phyloP scores from a whole-genome alignment of 106 monocot species.

The Alisma plantagoaquatica region DNA sequence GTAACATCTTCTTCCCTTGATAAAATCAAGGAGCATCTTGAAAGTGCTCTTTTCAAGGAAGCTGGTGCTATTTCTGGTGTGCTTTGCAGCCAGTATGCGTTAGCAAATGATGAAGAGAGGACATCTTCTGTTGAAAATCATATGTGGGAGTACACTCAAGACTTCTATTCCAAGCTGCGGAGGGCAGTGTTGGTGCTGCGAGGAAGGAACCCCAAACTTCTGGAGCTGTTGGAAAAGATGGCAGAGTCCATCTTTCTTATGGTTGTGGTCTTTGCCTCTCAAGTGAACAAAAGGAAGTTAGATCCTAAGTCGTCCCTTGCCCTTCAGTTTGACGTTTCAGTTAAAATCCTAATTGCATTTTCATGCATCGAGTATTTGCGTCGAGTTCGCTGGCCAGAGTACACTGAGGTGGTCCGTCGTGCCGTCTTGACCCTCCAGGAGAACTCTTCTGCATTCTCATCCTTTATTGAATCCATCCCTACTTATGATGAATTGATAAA shows the following conservation, averaged over 20 bases:
- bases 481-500: constrained; percentile 57
- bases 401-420: constrained; percentile 68
- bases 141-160: constrained; percentile 54
- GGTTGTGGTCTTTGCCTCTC: constrained; percentile 84
- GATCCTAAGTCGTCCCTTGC: constrained; percentile 25
- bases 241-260: constrained; percentile 88
- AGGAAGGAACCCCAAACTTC: constrained; percentile 25
- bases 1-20: neutral
- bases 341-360: constrained; percentile 64
- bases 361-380: constrained; percentile 88
- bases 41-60: constrained; percentile 69
- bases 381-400: constrained; percentile 61
- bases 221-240: constrained; percentile 55
- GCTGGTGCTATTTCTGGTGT: constrained; percentile 73
- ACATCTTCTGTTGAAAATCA: constrained; percentile 29
- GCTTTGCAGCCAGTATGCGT: constrained; percentile 67
- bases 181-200: constrained; percentile 17
- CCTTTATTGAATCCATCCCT: constrained; percentile 73
- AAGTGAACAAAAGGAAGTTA: constrained; percentile 47
- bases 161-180: constrained; percentile 42
- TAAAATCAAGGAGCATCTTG: constrained; percentile 30
- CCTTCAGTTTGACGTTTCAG: constrained; percentile 25
- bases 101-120: constrained; percentile 36
- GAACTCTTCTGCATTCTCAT: constrained; percentile 21
- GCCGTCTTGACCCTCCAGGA: constrained; percentile 72